phyloP scores from a whole-genome alignment of 208 protist species.

The Leishmania turanica region DNA sequence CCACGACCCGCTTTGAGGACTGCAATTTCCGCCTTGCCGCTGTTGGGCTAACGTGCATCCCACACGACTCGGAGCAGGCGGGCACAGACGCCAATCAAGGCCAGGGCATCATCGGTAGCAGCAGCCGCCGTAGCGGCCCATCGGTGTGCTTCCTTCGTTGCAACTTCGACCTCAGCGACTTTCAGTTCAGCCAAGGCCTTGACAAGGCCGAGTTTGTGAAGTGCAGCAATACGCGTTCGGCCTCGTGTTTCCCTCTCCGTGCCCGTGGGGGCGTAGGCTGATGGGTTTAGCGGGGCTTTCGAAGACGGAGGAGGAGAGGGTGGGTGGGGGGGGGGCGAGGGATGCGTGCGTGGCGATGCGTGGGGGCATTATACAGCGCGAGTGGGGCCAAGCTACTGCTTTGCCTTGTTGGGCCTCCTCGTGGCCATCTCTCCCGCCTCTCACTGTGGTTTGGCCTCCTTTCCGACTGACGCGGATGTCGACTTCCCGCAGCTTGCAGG shows the following conservation, averaged over 20 bases:
- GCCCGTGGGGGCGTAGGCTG: conserved; percentile 7
- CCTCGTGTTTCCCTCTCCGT: conserved; percentile 50
- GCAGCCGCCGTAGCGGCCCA: neutral
- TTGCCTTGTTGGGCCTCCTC: neutral
- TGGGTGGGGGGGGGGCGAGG: neutral
- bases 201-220: conserved; percentile 33
- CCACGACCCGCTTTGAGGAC: conserved; percentile 43
- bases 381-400: neutral
- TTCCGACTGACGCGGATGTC: neutral
- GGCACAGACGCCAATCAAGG: neutral
- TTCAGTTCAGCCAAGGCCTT: conserved; percentile 48
- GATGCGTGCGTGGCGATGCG: neutral
- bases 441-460: neutral
- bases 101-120: neutral
- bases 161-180: conserved; percentile 74
- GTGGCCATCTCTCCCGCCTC: neutral
- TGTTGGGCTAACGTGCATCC: conserved; percentile 33
- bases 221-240: conserved; percentile 61
- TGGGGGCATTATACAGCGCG: neutral
- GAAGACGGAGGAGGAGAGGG: neutral
- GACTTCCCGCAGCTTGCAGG: neutral
- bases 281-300: neutral
- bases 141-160: conserved; percentile 50
- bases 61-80: neutral
- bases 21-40: conserved; percentile 62